Conservation (phyloP, 1,284 basidiomycete genomes). For the Ceratobasidium sp. region DNA sequence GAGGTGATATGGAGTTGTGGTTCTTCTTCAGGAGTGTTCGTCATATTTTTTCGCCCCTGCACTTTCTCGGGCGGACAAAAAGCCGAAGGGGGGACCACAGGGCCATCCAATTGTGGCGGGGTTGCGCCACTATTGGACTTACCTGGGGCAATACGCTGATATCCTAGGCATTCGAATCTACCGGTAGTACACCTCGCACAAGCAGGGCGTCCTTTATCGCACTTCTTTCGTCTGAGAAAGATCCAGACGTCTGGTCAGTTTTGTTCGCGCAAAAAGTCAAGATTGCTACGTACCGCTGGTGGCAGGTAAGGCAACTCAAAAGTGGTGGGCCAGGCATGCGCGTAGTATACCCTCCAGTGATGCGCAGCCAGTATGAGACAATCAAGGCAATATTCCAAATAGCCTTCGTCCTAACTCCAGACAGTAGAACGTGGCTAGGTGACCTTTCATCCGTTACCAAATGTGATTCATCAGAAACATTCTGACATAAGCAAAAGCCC, state of each 20-base stretch:
- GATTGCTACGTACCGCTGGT: not conserved
- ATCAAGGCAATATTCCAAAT: too few species aligned
- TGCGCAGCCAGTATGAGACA: too few species aligned
- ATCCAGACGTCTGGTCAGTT: not conserved
- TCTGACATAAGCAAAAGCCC: too few species aligned
- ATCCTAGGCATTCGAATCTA: slow-evolving; percentile 29
- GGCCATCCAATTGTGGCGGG: not conserved
- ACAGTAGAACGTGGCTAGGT: too few species aligned
- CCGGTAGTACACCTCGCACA: slow-evolving; percentile 20
- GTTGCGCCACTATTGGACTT: not conserved
- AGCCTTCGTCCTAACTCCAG: too few species aligned
- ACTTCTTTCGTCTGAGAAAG: slow-evolving; percentile 20
- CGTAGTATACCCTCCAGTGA: too few species aligned
- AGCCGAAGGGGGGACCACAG: too few species aligned
- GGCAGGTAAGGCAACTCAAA: slow-evolving; percentile 9
- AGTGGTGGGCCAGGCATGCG: too few species aligned
- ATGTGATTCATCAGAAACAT: too few species aligned
- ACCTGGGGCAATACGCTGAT: not conserved
- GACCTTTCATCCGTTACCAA: too few species aligned
- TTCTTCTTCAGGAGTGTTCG: not conserved
- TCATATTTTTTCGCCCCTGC: not conserved
- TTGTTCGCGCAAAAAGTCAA: too few species aligned
- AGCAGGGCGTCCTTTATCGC: slow-evolving; percentile 17
- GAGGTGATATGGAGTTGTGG: not conserved
- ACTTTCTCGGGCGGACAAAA: too few species aligned